Conservation (phyloP, 2,329 filamentous ascomycete species). For the Pseudonectria buxi region DNA sequence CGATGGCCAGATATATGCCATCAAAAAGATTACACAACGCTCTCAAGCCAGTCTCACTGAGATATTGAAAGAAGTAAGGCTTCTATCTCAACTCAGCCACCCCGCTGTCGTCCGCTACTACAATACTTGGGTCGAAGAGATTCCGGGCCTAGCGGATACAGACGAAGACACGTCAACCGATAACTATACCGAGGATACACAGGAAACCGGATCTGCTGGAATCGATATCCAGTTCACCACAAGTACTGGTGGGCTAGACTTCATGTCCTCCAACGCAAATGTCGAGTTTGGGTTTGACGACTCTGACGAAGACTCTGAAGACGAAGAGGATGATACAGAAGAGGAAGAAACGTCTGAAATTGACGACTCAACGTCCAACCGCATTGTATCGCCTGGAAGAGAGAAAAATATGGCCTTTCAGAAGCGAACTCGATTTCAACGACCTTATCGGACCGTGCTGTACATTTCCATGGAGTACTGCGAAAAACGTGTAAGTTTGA, state of each 20-base stretch:
- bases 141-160: slow-evolving; percentile 44
- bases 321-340: slow-evolving; percentile 39
- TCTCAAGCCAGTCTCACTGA: slow-evolving; percentile 74
- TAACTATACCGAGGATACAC: slow-evolving; percentile 31
- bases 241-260: slow-evolving; percentile 80
- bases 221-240: slow-evolving; percentile 54
- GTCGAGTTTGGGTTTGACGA: slow-evolving; percentile 67
- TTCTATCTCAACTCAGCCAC: slow-evolving; percentile 89
- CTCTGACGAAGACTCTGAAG: slow-evolving; percentile 37
- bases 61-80: slow-evolving; percentile 74
- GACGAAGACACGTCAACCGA: slow-evolving; percentile 53
- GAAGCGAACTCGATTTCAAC: slow-evolving; percentile 34
- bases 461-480: slow-evolving; percentile 99
- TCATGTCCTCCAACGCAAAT: slow-evolving; percentile 80
- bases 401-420: slow-evolving; percentile 23
- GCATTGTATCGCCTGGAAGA: slow-evolving; percentile 24
- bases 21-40: slow-evolving; percentile 90
- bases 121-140: slow-evolving; percentile 86
- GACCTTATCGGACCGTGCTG: slow-evolving; percentile 62
- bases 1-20: slow-evolving; percentile 87
- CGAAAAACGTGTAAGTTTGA: slow-evolving; percentile 69
- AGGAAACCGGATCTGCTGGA: slow-evolving; percentile 33
- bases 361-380: slow-evolving; percentile 24
- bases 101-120: slow-evolving; percentile 84
- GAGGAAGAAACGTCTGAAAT: slow-evolving; percentile 36